These are phyloP conservation scores for Olyra latifolia DNA, from an alignment of 176 grass and related monocot species.

Conservation along the genomic window DNA sequence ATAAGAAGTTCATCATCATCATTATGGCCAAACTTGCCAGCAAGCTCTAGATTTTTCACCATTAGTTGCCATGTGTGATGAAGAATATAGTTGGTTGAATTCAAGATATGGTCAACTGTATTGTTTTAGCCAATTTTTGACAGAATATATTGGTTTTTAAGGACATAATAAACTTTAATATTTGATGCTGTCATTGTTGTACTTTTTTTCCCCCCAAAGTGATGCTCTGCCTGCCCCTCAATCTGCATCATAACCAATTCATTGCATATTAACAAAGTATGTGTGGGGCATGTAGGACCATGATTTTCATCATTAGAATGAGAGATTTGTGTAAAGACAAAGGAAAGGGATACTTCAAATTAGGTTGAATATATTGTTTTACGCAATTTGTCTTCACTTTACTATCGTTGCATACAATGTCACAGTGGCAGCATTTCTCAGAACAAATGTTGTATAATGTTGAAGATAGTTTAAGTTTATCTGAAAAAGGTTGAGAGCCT, in stretches of 20 bases:
- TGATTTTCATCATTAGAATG: not conserved
- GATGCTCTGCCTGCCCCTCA: not conserved
- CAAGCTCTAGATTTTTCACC: too few relatives aligned
- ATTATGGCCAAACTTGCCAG: too few relatives aligned
- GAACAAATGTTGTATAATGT: not conserved
- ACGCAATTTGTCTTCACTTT: not conserved
- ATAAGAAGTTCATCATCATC: too few relatives aligned
- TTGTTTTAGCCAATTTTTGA: not conserved
- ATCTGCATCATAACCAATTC: not conserved
- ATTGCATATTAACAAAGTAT: not conserved
- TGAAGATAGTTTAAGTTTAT: not conserved
- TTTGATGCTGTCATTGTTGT: not conserved
- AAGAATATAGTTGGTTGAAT: slow-evolving; percentile 11
- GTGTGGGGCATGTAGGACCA: not conserved
- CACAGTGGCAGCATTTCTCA: not conserved
- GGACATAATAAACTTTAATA: not conserved
- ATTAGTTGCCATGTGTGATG: not conserved
- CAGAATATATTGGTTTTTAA: not conserved
- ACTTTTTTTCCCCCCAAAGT: not conserved
- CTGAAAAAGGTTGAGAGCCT: not conserved
- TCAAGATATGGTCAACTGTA: slow-evolving; percentile 8
- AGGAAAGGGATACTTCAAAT: not conserved
- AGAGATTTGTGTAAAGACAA: not conserved
- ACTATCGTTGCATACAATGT: not conserved
- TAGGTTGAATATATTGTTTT: slow-evolving; percentile 11